These are phyloP conservation scores for Pyricularia pennisetigena DNA, from an alignment of 2,329 filamentous ascomycete species.

Conservation along the genomic window DNA sequence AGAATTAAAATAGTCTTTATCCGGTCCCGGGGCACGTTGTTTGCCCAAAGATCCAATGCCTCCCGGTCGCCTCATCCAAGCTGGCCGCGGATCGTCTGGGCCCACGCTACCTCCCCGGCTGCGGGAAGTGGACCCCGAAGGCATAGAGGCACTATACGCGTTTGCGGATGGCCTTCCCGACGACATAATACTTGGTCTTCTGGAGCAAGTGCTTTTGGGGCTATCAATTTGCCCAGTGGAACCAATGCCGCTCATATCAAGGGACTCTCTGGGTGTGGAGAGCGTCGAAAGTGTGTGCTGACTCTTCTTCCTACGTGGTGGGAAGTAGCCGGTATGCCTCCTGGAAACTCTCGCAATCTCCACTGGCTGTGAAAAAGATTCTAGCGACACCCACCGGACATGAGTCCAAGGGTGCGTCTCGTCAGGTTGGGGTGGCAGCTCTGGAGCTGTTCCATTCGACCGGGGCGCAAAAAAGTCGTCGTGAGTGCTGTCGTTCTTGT, in stretches of 20 bases:
- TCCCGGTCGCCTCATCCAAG: constrained; percentile 72
- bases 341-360: constrained; percentile 81
- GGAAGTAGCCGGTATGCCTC: constrained; percentile 80
- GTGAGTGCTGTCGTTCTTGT: constrained; percentile 11
- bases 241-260: constrained; percentile 41
- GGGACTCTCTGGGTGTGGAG: constrained; percentile 57
- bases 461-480: constrained; percentile 31
- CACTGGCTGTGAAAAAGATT: constrained; percentile 57
- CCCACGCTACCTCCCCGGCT: constrained; percentile 27
- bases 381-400: constrained; percentile 79
- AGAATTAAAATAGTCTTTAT: constrained; percentile 72
- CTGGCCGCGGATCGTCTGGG: constrained; percentile 29
- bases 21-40: constrained; percentile 67
- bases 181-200: constrained; percentile 30
- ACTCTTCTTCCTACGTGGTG: constrained; percentile 82
- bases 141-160: constrained; percentile 14
- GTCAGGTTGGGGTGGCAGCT: constrained; percentile 24
- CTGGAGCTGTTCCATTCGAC: constrained; percentile 21
- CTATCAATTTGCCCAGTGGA: constrained; percentile 23
- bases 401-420: constrained; percentile 68
- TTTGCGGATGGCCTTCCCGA: constrained; percentile 14
- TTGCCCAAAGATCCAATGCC: constrained; percentile 76
- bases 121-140: constrained; percentile 20
- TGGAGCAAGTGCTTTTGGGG: constrained; percentile 24
- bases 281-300: constrained; percentile 52